Base-by-base conservation (phyloP, 2,329 filamentous ascomycete species). In the Exophiala lecanii-corni region DNA sequence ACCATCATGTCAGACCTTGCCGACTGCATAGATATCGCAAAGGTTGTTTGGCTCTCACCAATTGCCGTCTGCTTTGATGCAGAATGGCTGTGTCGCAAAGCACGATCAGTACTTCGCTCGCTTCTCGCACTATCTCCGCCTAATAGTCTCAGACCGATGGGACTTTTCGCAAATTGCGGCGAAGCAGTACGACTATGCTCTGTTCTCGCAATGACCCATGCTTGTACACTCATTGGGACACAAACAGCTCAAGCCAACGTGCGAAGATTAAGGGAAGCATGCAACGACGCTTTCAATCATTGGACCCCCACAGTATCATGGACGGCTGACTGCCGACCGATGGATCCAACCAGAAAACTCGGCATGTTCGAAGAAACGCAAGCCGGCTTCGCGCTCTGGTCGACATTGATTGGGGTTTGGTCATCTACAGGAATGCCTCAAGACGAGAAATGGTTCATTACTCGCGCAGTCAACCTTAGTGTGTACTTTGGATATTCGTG, bases 81-180 rank as follows among this genome's bases (percentile, higher is more conserved):
- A 10, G 50, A 53, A 41, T 53, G 50, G 50, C 38, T 53, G 17
- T 53, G 50, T 41, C 37, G 50, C n/a, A 53, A 53, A 25, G 47
- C 50, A 9, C 19, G 50, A 25, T 28, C 50, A 12, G 44, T 53
- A 5, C 43, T 53, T 16, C 47, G 50, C 3, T 40, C 30, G 5
- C 25, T 53, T 25, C 47, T 50, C n/a, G 26, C 30, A 10, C 28
- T 53, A 15, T 41, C 50, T 13, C 23, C 23, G 12, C 7, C 7
- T 7, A 34, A 45, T 32, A 45, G 43, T 19, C 30, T 37, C 7
- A 41, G 47, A 4, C 44, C 47, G 12, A 28, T 43, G 31, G 28
- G 39, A 21, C 15, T 51, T 12, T 23, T 37, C 26, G 41, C 28
- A 26, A 50, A 43, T 21, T 50, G 50, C 31, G 41, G 36, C 9